These are phyloP conservation scores for Nannochloropsis gaditana DNA, from an alignment of 108 stramenopile species.

Conservation along the genomic window DNA sequence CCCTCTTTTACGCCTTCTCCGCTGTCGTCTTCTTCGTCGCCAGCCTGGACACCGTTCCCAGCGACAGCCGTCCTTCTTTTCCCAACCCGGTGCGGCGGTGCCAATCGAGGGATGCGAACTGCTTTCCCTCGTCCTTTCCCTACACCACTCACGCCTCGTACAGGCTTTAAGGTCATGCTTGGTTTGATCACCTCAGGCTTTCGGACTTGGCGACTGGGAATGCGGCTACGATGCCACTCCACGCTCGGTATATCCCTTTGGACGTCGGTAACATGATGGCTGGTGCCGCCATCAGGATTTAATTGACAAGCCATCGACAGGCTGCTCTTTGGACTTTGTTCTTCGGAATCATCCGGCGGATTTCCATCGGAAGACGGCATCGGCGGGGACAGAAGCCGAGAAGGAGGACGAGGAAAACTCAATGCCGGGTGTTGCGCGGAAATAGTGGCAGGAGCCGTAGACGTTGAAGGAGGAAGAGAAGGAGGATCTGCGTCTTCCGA, in stretches of 20 bases:
- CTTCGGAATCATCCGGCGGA: no score
- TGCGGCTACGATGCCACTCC: no score
- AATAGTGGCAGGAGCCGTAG: neutral
- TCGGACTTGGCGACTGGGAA: no score
- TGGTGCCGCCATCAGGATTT: no score
- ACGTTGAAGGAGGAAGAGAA: neutral
- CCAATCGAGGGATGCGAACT: neutral
- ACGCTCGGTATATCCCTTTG: no score
- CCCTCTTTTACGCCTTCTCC: neutral
- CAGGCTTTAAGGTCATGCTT: neutral
- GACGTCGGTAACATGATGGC: no score
- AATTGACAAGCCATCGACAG: no score
- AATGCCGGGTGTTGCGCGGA: neutral
- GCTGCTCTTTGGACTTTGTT: no score
- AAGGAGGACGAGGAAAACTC: neutral
- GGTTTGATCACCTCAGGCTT: no score
- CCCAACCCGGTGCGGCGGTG: conserved; percentile 4
- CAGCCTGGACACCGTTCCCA: neutral
- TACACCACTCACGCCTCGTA: neutral
- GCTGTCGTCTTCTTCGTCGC: neutral
- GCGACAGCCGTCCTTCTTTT: neutral
- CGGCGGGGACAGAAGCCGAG: neutral
- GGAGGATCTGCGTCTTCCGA: neutral
- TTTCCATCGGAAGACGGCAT: neutral
- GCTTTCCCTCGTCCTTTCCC: neutral